These are phyloP conservation scores for Blastocystis sp. DNA, from an alignment of 352 stramenopile genomes.

Conservation along the genomic window DNA sequence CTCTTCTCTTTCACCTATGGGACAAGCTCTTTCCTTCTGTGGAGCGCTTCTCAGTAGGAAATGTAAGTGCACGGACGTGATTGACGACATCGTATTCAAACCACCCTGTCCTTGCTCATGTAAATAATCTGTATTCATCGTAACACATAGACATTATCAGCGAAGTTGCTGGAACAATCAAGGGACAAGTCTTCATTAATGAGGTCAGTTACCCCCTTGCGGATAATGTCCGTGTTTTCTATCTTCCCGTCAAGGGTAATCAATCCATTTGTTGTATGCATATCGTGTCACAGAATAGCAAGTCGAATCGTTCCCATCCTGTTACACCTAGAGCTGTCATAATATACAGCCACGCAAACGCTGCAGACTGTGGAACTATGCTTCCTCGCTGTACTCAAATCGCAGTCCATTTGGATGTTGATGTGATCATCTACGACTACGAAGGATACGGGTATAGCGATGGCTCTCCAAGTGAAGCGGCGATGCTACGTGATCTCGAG, in stretches of 20 bases:
- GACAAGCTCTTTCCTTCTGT: not conserved
- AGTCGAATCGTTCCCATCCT: not conserved
- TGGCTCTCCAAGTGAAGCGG: not conserved
- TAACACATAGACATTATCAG: not conserved
- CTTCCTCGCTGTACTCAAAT: slow-evolving; percentile 16
- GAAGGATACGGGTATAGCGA: slow-evolving; percentile 22
- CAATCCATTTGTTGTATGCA: slow-evolving; percentile 1
- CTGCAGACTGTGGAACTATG: not conserved
- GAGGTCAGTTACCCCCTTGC: not conserved
- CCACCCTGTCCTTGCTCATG: not conserved
- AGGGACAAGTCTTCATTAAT: not conserved
- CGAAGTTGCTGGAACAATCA: not conserved
- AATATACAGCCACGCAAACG: not conserved
- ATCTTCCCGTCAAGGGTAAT: not conserved
- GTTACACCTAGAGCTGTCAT: not conserved
- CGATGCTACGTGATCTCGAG: not conserved
- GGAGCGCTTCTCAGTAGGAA: not conserved
- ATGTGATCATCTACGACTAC: slow-evolving; percentile 19
- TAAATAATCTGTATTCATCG: not conserved
- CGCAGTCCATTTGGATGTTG: not conserved
- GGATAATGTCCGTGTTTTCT: not conserved
- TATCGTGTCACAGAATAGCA: not conserved
- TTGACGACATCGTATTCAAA: not conserved
- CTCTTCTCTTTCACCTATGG: not conserved
- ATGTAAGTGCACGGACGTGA: not conserved